Evolutionary conservation across 192 early-diverging fungal genomes (phyloP), one percentile per base, ranked within the genome.

Genomic region (Linnemannia elongata): DNA sequence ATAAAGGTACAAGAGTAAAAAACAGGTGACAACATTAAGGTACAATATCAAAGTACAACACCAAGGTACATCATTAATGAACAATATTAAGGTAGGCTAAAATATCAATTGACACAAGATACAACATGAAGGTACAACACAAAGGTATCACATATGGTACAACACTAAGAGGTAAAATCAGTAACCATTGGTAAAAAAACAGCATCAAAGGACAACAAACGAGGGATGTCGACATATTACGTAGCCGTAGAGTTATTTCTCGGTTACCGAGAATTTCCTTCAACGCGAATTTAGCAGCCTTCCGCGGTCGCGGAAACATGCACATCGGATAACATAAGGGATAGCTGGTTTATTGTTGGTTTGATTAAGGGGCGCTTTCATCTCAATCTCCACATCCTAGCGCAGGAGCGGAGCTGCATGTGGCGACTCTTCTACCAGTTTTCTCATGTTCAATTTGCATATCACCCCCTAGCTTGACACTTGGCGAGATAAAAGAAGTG

Each of bases 81-180:
- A 55, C 55, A 60, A n/a, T 9, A 24, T 71, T 42, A 71, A 42
- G 69, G 69, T 71, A 41, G n/a, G n/a, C n/a, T 69, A 69, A 70
- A 70, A 70, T 70, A 38, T 70, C 35, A 70, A 70, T 70, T 36
- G 13, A 70, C 69, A 41, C 33, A 70, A 70, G 69, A 70, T 70
- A 70, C 33, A 70, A 38, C 69, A 70, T 15, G 39, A 38, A 35
- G 39, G 52, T 55, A 55, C 55, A 60, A n/a, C n/a, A 42, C 42
- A 71, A 71, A 42, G 69, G 69, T 71, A 41, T 71, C 22, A 71
- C 69, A 39, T 71, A 71, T 24, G 39, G 69, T 71, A 20, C 69
- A 42, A 71, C 18, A 71, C 17, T 8, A 60, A 60, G 55, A 60
- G 55, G 22, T n/a, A 24, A 60, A 6, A 60, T 9, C 6, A 60